Evolutionary conservation across 2,329 filamentous ascomycete species (phyloP).

Genomic region (Alternaria sp.): DNA sequence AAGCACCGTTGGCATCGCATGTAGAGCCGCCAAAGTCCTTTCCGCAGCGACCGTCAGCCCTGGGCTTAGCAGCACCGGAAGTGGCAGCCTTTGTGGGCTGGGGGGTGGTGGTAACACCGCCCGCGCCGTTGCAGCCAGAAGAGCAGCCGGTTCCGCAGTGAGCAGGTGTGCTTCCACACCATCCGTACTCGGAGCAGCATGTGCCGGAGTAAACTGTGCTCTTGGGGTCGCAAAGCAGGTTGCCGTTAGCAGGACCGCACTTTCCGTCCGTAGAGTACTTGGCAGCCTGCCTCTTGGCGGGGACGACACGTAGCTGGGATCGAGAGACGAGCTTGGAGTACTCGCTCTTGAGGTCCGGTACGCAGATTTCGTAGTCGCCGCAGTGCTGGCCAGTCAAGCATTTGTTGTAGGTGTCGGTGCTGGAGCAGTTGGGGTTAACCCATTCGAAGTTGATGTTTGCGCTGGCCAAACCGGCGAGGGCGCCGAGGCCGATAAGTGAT

Average conservation of each 20-base stretch:
- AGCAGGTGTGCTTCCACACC: constrained; percentile 56
- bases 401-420: constrained; percentile 23
- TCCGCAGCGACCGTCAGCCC: constrained; percentile 54
- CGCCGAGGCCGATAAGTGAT: constrained; percentile 39
- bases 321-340: constrained; percentile 35
- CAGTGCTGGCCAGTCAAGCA: constrained; percentile 54
- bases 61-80: constrained; percentile 20
- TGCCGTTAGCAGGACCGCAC: constrained; percentile 52
- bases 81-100: constrained; percentile 18
- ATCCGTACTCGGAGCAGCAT: constrained; percentile 57
- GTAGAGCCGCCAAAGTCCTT: constrained; percentile 51
- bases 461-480: constrained; percentile 47
- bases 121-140: constrained; percentile 47
- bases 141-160: constrained; percentile 53
- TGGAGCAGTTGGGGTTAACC: constrained; percentile 57
- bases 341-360: constrained; percentile 30
- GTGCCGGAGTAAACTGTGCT: constrained; percentile 56
- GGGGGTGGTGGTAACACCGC: constrained; percentile 14
- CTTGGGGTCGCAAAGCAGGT: constrained; percentile 55
- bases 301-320: constrained; percentile 31
- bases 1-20: constrained; percentile 52
- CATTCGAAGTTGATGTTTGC: constrained; percentile 62
- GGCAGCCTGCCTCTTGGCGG: constrained; percentile 40
- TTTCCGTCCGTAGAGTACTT: constrained; percentile 52
- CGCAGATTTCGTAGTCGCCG: constrained; percentile 39